These are phyloP conservation scores for Datura wrightii DNA, from an alignment of 257 asterid species.

Conservation along the genomic window DNA sequence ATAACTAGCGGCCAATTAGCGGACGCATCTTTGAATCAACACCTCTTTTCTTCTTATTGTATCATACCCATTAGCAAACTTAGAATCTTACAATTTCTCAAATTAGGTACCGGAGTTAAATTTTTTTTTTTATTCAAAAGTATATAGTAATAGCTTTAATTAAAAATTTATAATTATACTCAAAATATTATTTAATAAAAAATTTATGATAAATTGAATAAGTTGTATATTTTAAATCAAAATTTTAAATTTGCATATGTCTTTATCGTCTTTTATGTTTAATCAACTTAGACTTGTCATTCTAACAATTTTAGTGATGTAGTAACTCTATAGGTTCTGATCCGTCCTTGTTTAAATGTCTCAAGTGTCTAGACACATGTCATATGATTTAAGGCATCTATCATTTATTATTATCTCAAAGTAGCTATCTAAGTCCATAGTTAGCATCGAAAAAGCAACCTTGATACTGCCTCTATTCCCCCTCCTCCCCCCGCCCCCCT, in stretches of 20 bases:
- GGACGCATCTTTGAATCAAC: not conserved
- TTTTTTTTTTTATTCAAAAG: no score
- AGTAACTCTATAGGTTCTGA: not conserved
- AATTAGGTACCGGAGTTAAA: no score
- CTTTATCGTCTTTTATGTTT: not conserved
- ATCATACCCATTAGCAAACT: not conserved
- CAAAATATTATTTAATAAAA: no score
- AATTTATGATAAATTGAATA: no score
- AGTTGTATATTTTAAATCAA: no score
- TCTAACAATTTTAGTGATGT: not conserved
- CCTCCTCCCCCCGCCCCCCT: no score
- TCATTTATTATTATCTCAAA: not conserved
- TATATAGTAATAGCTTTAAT: no score
- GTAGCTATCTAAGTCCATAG: slow-evolving; percentile 4
- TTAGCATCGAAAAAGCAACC: not conserved
- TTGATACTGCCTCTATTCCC: not conserved
- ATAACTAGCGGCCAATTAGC: not conserved
- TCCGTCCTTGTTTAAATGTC: not conserved
- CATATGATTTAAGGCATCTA: not conserved
- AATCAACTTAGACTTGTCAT: not conserved
- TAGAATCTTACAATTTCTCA: not conserved
- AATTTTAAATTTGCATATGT: not conserved
- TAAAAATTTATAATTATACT: no score
- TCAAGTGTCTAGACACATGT: not conserved
- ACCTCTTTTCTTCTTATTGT: not conserved